These are phyloP conservation scores for Ceratocystiopsis minuta DNA, from an alignment of 2,329 filamentous ascomycete species.

Conservation along the genomic window DNA sequence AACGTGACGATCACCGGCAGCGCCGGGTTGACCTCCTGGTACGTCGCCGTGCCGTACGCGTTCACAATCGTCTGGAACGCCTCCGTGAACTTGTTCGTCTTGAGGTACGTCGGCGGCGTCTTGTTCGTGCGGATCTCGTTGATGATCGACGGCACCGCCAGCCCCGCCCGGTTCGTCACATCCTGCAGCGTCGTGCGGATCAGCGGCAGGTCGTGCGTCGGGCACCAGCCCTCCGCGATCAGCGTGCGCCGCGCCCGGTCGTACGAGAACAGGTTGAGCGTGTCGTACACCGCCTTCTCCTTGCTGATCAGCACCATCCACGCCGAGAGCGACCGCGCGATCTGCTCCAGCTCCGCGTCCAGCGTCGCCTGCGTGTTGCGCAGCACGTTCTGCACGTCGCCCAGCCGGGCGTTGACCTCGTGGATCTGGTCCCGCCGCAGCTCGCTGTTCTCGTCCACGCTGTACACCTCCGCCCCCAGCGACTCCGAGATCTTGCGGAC, in stretches of 20 bases:
- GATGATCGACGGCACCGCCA: conserved; percentile 96
- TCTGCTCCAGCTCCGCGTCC: conserved; percentile 81
- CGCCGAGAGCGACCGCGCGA: conserved; percentile 76
- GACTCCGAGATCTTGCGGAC: conserved; percentile 98
- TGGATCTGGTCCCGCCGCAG: conserved; percentile 89
- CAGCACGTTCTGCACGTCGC: conserved; percentile 81
- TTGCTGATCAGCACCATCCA: conserved; percentile 98
- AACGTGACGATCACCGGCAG: conserved; percentile 93
- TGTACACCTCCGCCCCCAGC: conserved; percentile 87
- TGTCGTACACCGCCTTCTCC: conserved; percentile 94
- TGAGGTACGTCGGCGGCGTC: conserved; percentile 90
- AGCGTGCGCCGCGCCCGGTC: conserved; percentile 89
- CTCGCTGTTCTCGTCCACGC: conserved; percentile 93
- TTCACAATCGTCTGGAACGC: conserved; percentile 98
- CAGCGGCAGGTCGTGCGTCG: conserved; percentile 70
- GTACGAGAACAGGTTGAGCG: conserved; percentile 90
- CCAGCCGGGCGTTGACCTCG: conserved; percentile 85
- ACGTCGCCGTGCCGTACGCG: conserved; percentile 93
- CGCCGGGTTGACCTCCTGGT: conserved; percentile 91
- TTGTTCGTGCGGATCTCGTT: conserved; percentile 96
- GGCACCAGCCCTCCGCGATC: conserved; percentile 95
- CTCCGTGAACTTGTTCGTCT: conserved; percentile 96
- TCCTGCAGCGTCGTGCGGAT: conserved; percentile 92
- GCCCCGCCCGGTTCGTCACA: conserved; percentile 85
- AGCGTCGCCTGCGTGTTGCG: conserved; percentile 90